Percentiles rank a stretch among this genome's conserved stretches.
phyloP scores from a whole-genome alignment of 345 rosid species.

The Crucihimalaya himalaica region DNA sequence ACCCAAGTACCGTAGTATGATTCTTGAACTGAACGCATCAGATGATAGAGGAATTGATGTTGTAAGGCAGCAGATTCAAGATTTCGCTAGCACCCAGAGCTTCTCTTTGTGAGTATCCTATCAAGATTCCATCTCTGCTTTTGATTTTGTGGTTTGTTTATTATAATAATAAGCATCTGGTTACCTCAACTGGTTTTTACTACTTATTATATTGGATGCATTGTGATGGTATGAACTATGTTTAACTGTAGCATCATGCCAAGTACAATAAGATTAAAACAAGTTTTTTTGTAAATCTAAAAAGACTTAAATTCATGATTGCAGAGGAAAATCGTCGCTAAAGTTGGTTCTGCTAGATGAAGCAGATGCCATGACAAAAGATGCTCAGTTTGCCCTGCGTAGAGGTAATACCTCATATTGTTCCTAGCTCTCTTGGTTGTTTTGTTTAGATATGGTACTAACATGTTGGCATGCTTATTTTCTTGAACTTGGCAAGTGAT shows the following conservation, averaged over 20 bases:
- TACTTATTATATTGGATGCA: not conserved
- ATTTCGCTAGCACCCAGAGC: constrained; percentile 98
- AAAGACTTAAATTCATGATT: not conserved
- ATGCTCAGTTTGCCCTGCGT: constrained; percentile 97
- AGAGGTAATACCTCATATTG: constrained; percentile 53
- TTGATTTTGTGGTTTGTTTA: not conserved
- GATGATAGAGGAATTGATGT: constrained; percentile 97
- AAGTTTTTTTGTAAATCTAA: not conserved
- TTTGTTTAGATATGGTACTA: not conserved
- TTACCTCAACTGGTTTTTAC: not conserved
- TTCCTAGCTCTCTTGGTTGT: not conserved
- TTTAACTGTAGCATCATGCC: not conserved
- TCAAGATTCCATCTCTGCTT: not conserved
- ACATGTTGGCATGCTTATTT: constrained; percentile 19
- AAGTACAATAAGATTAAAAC: not conserved
- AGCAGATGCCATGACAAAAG: constrained; percentile 99
- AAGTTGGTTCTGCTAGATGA: constrained; percentile 94
- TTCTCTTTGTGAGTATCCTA: constrained; percentile 71
- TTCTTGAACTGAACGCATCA: constrained; percentile 92
- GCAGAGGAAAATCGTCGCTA: constrained; percentile 67
- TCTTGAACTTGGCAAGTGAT: constrained; percentile 54
- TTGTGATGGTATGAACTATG: not conserved
- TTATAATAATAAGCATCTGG: not conserved
- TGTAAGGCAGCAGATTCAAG: constrained; percentile 92
- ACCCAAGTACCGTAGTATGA: constrained; percentile 83